Conservation (phyloP, 805 yeast species). For the Maudiozyma turicensis region DNA sequence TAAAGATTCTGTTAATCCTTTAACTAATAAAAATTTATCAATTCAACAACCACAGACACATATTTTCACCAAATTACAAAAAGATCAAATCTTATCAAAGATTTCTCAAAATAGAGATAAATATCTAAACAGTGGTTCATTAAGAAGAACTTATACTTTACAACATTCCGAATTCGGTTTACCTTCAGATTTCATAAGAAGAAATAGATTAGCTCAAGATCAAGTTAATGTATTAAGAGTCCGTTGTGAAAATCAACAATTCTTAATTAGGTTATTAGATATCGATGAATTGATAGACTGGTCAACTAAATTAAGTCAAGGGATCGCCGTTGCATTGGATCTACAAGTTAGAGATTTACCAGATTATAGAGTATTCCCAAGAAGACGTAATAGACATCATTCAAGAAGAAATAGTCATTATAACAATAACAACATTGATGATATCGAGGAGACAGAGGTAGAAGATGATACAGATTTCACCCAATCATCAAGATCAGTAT, state of each 20-base stretch:
- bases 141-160: slow-evolving; percentile 59
- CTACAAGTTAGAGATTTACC: slow-evolving; percentile 64
- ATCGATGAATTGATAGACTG: slow-evolving; percentile 66
- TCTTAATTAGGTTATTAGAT: slow-evolving; percentile 52
- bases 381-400: slow-evolving; percentile 48
- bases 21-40: slow-evolving; percentile 3
- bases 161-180: slow-evolving; percentile 79
- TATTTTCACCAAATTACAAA: slow-evolving; percentile 17
- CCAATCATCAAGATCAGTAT: not conserved
- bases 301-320: slow-evolving; percentile 62
- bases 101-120: slow-evolving; percentile 12
- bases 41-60: slow-evolving; percentile 8
- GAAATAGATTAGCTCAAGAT: slow-evolving; percentile 27
- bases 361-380: slow-evolving; percentile 67
- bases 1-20: slow-evolving; percentile 13
- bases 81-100: slow-evolving; percentile 11
- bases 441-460: not conserved
- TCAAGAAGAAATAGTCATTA: slow-evolving; percentile 3
- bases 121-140: slow-evolving; percentile 27
- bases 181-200: slow-evolving; percentile 48
- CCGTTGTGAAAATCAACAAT: slow-evolving; percentile 75
- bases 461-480: not conserved
- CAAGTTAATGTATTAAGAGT: slow-evolving; percentile 52
- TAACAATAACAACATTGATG: not conserved
- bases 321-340: slow-evolving; percentile 72